These are phyloP conservation scores for Lachancea kluyveri DNA, from an alignment of 805 yeast genomes.

Conservation along the genomic window DNA sequence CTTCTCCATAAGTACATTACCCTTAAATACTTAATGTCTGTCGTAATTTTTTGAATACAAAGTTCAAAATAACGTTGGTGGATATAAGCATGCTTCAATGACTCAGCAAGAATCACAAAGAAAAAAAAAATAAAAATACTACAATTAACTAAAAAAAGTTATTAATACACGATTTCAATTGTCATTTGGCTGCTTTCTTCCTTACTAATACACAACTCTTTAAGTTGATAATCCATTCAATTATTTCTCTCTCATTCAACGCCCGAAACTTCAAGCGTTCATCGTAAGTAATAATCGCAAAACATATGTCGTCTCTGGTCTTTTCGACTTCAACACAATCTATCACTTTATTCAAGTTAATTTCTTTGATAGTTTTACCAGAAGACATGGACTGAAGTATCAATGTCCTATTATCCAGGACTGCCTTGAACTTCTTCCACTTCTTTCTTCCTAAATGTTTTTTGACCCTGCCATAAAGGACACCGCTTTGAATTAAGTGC, in stretches of 20 bases:
- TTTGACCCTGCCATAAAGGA: constrained; percentile 13
- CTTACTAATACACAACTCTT: constrained; percentile 18
- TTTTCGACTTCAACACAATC: constrained; percentile 19
- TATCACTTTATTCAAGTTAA: constrained; percentile 13
- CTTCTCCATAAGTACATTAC: no score
- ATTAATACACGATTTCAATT: no score
- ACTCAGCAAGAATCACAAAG: no score
- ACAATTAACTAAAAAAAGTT: no score
- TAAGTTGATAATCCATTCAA: constrained; percentile 21
- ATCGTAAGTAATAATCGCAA: constrained; percentile 16
- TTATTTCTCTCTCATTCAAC: constrained; percentile 15
- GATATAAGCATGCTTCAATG: no score
- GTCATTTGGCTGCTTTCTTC: no score
- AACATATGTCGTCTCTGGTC: constrained; percentile 9
- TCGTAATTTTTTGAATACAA: no score
- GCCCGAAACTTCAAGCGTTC: constrained; percentile 17
- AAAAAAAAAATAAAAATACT: no score
- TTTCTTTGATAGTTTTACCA: constrained; percentile 10
- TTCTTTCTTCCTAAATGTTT: constrained; percentile 15
- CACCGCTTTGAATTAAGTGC: constrained; percentile 13
- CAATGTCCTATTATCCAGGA: constrained; percentile 13
- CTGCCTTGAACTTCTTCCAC: constrained; percentile 17
- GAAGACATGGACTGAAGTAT: constrained; percentile 14
- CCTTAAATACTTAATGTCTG: no score
- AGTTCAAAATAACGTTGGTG: no score